Conservation (phyloP, 2,329 filamentous ascomycete genomes). For the Cladophialophora psammophila region DNA sequence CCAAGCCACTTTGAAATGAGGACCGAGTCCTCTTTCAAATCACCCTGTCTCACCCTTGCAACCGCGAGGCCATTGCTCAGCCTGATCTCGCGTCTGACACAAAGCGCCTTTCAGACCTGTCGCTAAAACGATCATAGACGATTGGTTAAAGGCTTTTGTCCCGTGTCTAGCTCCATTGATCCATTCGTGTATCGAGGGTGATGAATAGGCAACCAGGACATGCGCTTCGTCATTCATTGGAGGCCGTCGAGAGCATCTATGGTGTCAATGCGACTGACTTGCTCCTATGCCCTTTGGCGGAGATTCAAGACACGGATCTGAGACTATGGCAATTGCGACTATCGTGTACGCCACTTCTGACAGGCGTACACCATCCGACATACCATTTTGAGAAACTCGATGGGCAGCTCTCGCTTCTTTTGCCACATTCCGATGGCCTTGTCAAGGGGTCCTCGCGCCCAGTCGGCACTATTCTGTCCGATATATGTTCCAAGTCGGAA, state of each 20-base stretch:
- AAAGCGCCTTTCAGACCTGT: too few species aligned
- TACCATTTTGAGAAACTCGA: constrained; percentile 9
- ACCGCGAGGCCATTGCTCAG: too few species aligned
- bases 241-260: not conserved
- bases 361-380: not conserved
- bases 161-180: not conserved
- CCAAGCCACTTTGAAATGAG: too few species aligned
- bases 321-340: constrained; percentile 5
- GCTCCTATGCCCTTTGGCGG: constrained; percentile 7
- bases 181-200: not conserved
- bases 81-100: too few species aligned
- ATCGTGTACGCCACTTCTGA: constrained; percentile 12
- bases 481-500: constrained; percentile 1
- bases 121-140: too few species aligned
- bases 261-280: not conserved
- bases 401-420: not conserved
- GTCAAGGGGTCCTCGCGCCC: not conserved
- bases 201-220: not conserved
- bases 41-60: too few species aligned
- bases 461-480: not conserved
- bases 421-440: not conserved
- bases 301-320: constrained; percentile 9
- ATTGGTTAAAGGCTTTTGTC: too few species aligned
- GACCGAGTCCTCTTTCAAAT: too few species aligned
- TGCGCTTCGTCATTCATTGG: not conserved